These are phyloP conservation scores for Hanseniaspora lachancei DNA, from an alignment of 805 yeast species.

Conservation along the genomic window DNA sequence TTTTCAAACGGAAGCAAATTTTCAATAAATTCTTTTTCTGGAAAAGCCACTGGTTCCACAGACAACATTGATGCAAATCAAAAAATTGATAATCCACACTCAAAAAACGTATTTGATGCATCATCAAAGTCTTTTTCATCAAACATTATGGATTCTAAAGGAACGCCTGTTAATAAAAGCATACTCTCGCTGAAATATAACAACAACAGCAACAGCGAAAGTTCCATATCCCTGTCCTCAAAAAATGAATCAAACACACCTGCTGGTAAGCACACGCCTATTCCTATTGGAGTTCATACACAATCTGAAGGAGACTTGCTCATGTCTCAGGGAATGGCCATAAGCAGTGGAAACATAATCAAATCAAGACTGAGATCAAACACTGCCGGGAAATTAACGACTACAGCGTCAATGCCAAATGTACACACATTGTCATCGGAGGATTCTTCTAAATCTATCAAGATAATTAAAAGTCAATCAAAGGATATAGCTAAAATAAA, in stretches of 20 bases:
- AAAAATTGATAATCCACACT: not conserved
- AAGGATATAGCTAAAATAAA: not conserved
- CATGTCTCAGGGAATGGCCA: not conserved
- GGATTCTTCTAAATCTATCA: not conserved
- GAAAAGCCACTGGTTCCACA: not conserved
- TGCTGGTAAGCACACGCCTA: not conserved
- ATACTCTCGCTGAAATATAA: not conserved
- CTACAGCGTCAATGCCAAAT: not conserved
- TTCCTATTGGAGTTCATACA: not conserved
- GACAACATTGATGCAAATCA: not conserved
- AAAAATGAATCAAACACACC: not conserved
- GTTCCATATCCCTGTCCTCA: not conserved
- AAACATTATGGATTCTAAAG: not conserved
- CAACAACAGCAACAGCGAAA: not conserved
- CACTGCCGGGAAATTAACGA: not conserved
- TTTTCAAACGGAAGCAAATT: not conserved
- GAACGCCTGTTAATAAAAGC: constrained; percentile 1
- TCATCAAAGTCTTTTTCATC: constrained; percentile 1
- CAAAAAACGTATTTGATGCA: constrained; percentile 1
- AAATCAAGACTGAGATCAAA: not conserved
- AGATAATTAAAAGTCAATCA: not conserved
- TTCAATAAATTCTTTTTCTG: not conserved
- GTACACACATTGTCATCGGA: not conserved
- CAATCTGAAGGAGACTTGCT: not conserved
- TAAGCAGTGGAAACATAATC: not conserved